Evolutionary conservation across 2,329 filamentous ascomycete genomes (phyloP), one percentile per base, ranked within the genome.

Genomic region (Neonectria faginata): DNA sequence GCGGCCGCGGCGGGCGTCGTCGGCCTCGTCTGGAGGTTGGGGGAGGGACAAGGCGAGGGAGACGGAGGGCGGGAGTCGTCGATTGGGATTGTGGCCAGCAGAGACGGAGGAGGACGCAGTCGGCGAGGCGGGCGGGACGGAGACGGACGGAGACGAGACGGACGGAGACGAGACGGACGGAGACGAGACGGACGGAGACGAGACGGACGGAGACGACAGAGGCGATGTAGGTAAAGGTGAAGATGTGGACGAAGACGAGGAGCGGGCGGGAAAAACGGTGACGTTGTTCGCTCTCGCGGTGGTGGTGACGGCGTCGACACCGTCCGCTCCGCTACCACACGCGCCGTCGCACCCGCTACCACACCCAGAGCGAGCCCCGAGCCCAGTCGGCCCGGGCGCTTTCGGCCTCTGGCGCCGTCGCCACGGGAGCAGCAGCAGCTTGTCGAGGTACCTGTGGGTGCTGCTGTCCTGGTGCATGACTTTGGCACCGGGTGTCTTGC

Each of bases 371-470:
- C 31, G 1, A 20, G 39, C 39, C n/a, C n/a, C 16, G 20, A 10
- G 44, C 18, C 44, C 60, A 62, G 67, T 72, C 63, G 68, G 67
- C 61, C 67, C 71, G 60, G 74, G 73, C 64, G 70, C 69, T 67
- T 67, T 73, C 66, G 74, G 71, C 64, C 65, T 67, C 59, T 74
- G 73, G 62, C 72, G 67, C 66, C 73, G 64, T 62, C 55, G 63
- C 56, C 61, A 64, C 53, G 60, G 60, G 42, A 63, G 51, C 48
- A 55, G 55, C 45, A 64, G 54, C 44, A 62, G 50, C 59, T 62
- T 60, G 33, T 58, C 53, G 16, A 58, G 62, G 62, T 58, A 55
- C 54, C 54, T 61, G 58, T 60, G 56, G 60, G 47, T 60, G 50
- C 20, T n/a, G 51, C 20, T 51, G 60, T 65, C 52, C 60, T 47